Percentiles rank a stretch among this genome's conserved stretches.
These are phyloP conservation scores for Leishmania tropica DNA, from an alignment of 208 protist genomes.

Conservation along the genomic window DNA sequence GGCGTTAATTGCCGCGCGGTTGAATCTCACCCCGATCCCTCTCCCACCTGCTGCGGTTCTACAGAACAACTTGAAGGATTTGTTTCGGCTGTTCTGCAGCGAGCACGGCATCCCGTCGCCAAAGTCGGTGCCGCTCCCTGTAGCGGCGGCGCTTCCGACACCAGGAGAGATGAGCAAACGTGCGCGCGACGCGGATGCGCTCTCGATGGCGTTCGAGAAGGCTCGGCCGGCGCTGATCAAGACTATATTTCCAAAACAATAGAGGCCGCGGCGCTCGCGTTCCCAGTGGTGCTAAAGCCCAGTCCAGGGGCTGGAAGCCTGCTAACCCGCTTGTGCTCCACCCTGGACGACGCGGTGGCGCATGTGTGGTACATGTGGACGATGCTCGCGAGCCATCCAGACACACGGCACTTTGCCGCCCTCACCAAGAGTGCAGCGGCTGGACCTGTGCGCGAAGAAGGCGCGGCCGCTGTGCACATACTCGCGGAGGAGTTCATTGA, in stretches of 20 bases:
- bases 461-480: conserved; percentile 23
- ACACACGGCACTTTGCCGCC: conserved; percentile 50
- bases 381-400: conserved; percentile 41
- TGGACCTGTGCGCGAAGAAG: neutral
- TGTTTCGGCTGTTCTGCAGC: conserved; percentile 56
- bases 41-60: conserved; percentile 49
- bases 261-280: conserved; percentile 9
- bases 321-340: conserved; percentile 43
- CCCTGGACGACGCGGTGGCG: conserved; percentile 40
- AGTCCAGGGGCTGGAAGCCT: conserved; percentile 79
- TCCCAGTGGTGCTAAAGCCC: conserved; percentile 79
- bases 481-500: conserved; percentile 79
- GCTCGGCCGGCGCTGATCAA: conserved; percentile 1
- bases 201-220: neutral
- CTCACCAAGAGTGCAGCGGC: conserved; percentile 11
- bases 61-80: conserved; percentile 57
- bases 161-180: neutral
- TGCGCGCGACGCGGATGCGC: neutral
- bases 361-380: conserved; percentile 56
- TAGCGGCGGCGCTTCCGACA: conserved; percentile 4
- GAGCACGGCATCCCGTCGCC: conserved; percentile 44
- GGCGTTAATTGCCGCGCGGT: conserved; percentile 38
- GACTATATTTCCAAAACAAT: conserved; percentile 1
- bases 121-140: conserved; percentile 15
- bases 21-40: conserved; percentile 42